Evolutionary conservation across 202 grass and related monocot species (phyloP), one percentile per base, ranked within the genome.

Genomic region (Hordeum pubiflorum): DNA sequence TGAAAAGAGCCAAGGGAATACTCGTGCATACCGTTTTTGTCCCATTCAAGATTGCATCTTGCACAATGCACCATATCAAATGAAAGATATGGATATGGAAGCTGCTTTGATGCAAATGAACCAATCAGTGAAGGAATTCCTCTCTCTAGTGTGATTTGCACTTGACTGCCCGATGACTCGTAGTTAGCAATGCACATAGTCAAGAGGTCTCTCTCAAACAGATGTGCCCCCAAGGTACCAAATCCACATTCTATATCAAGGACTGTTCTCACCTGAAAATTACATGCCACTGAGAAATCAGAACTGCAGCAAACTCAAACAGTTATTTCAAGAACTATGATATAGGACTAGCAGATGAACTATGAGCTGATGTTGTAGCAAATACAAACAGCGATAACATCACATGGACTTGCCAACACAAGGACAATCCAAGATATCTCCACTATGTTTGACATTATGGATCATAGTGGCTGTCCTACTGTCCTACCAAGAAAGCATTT

Each of bases 161-260:
- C 96, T 88, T 99, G 96, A 79, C 96, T 99, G 69, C 96, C 96
- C 1, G 96, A 91, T 58, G 90, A 48, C 81, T 99, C 96, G 83
- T 96, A 99, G 82, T 96, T 91, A 58, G 96, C 96, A 64, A 99
- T 96, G 90, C 96, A 99, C 91, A 96, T 91, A 50, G 96, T 99
- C 85, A 99, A 77, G 40, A 99, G 81, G 59, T 91, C 86, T 85
- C 86, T 93, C 18, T 88, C 85, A 61, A 93, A 93, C 79, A 99
- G 81, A 87, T 99, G 89, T 66, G 96, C 83, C 74, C 90, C 96
- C 82, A 99, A 87, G 71, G 90, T 96, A 76, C 96, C 92, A 88
- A 99, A 99, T 81, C 96, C 96, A 87, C 96, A 99, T 79, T 90
- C 96, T 82, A 99, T 93, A 72, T 99, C 96, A 69, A 99, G 89